Base-by-base conservation (phyloP, 2,329 filamentous ascomycete genomes). In the Epichloe baconii region DNA sequence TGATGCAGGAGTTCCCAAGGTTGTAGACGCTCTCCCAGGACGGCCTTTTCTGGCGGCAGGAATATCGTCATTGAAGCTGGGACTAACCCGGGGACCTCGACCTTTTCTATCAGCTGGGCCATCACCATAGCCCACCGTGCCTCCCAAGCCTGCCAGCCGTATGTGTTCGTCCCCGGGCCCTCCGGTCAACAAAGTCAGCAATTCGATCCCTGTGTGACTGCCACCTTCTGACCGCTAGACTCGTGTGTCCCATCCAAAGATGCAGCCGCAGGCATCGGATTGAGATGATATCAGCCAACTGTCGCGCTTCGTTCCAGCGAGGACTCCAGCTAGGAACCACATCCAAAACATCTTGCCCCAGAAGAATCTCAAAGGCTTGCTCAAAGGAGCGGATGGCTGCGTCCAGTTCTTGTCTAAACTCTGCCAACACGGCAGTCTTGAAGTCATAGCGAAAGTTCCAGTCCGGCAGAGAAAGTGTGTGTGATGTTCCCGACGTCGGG, bases 361-460 rank as follows among this genome's bases (percentile, higher is more conserved):
- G 79, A 11, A 98, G 69, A 21, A 80, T 81, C 49, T 95, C 88
- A 58, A 97, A 90, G 4, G 89, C 88, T 64, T 84, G 83, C 62
- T 93, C 88, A 59, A 90, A 96, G 49, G 88, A 89, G 43, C 89
- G 80, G 61, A 88, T 75, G 0, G 93, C 89, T 21, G 81, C 82
- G 62, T 96, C 91, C 76, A 91, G 87, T 64, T 97, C 93, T 62
- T 94, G 87, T 8, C 93, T 80, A 58, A 95, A 96, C 62, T 97
- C 91, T 31, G 90, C 88, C 62, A 97, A 87, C 0, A 95, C 75
- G 6, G 85, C 91, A 17, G 90, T 77, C 65, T 98, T 98, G 71
- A 95, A 89, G 62, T 98, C 91, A 66, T 96, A 96, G 15, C 91
- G 83, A 49, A 94, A 84, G 61, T 88, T 89, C 93, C 91, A 98